phyloP scores from a whole-genome alignment of 768 basidiomycete genomes.

The Xerocomellus dryophilus region DNA sequence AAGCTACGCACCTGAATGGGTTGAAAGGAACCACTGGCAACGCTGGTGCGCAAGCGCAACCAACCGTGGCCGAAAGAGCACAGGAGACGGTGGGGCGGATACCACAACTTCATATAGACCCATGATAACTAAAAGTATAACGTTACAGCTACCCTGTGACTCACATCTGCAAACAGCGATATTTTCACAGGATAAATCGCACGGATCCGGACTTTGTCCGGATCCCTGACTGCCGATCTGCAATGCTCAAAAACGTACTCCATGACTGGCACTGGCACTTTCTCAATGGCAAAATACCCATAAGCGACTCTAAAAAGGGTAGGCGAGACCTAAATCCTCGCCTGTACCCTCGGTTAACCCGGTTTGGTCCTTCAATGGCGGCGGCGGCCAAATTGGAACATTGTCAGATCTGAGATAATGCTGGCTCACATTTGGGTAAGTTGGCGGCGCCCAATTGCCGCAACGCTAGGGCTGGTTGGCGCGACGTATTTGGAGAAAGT shows the following conservation, averaged over 20 bases:
- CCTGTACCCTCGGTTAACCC: no score
- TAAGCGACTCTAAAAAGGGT: no score
- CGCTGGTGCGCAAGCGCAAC: neutral
- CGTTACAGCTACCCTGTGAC: conserved; percentile 5
- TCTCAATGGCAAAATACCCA: no score
- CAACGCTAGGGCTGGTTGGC: no score
- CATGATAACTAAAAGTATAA: neutral
- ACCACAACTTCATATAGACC: neutral
- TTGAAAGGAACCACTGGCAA: neutral
- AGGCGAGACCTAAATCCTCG: no score
- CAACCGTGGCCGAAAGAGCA: neutral
- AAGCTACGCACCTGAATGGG: neutral
- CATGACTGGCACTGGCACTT: no score
- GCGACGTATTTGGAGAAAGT: no score
- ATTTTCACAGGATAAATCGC: neutral
- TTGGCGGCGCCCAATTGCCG: no score
- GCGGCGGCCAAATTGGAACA: neutral
- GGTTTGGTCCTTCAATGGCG: no score
- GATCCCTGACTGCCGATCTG: neutral
- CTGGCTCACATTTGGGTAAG: neutral
- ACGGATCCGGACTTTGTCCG: neutral
- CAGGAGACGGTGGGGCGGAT: neutral
- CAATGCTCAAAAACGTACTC: no score
- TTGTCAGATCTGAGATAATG: neutral
- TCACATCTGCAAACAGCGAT: neutral